A percentile compares a stretch with the other conserved stretches of the same genome.
Conservation (phyloP, 75 land plant species). For the Pseudotsuga menziesii region DNA sequence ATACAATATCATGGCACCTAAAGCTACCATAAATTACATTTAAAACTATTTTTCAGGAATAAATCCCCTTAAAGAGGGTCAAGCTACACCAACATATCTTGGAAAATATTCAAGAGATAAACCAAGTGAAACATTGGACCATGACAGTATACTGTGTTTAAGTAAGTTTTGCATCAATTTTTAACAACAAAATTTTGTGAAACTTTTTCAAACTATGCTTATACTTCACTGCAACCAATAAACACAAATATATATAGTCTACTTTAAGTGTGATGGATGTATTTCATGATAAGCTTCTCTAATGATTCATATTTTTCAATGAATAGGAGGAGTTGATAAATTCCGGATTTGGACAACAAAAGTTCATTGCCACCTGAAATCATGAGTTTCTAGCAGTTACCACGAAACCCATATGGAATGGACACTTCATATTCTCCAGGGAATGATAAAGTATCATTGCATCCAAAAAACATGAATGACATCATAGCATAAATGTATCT, state of each 20-base stretch:
- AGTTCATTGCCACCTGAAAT: too few species aligned
- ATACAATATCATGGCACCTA: too few species aligned
- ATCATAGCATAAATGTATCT: too few species aligned
- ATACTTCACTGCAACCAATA: background rate
- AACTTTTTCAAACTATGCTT: background rate
- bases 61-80: too few species aligned
- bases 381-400: too few species aligned
- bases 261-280: too few species aligned
- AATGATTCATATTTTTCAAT: too few species aligned
- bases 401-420: background rate
- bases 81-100: too few species aligned
- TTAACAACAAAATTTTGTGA: background rate
- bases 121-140: background rate
- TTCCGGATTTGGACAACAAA: too few species aligned
- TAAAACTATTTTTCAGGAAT: background rate
- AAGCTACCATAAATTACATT: too few species aligned
- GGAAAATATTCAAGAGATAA: background rate
- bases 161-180: background rate
- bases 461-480: conserved; percentile 8
- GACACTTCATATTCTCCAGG: conserved; percentile 70
- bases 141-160: background rate
- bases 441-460: conserved; percentile 90
- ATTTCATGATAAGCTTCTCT: too few species aligned
- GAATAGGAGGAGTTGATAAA: too few species aligned
- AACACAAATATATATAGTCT: background rate